phyloP scores from a whole-genome alignment of 1,284 basidiomycete species.

The Marasmius oreades region DNA sequence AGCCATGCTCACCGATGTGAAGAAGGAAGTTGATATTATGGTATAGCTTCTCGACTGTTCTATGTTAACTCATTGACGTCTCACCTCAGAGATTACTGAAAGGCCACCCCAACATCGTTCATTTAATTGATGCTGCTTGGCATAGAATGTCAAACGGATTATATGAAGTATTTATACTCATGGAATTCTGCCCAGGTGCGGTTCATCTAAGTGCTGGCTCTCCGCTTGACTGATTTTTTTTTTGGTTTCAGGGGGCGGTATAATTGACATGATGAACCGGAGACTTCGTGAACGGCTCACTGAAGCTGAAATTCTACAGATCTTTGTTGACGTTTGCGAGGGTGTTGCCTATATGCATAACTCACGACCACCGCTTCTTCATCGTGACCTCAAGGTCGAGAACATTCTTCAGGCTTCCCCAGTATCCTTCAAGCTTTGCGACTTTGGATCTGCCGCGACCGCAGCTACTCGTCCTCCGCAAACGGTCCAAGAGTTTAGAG shows the following conservation, averaged over 20 bases:
- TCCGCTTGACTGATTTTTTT: neutral
- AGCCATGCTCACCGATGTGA: slow-evolving; percentile 88
- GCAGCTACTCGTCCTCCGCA: slow-evolving; percentile 68
- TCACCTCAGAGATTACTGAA: slow-evolving; percentile 70
- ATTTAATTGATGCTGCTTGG: slow-evolving; percentile 93
- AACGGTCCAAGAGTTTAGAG: slow-evolving; percentile 78
- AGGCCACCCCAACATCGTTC: slow-evolving; percentile 90
- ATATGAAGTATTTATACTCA: slow-evolving; percentile 97
- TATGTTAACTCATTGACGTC: slow-evolving; percentile 24
- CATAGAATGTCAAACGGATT: slow-evolving; percentile 77
- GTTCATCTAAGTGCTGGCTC: neutral
- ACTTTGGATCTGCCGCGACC: slow-evolving; percentile 92
- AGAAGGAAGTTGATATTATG: slow-evolving; percentile 99
- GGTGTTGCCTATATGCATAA: slow-evolving; percentile 96
- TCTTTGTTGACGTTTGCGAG: slow-evolving; percentile 95
- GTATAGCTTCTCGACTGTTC: slow-evolving; percentile 45
- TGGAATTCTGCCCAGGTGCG: slow-evolving; percentile 89
- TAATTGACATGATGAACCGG: slow-evolving; percentile 99
- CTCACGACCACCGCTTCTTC: slow-evolving; percentile 83
- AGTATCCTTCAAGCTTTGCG: slow-evolving; percentile 92
- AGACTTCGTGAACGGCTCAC: slow-evolving; percentile 90
- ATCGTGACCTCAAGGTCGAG: slow-evolving; percentile 98
- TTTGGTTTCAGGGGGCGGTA: slow-evolving; percentile 75
- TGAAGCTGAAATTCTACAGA: slow-evolving; percentile 94
- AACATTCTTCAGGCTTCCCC: slow-evolving; percentile 86